Evolutionary conservation across 2,329 filamentous ascomycete species (phyloP).

Genomic region (Septoria petroselini): DNA sequence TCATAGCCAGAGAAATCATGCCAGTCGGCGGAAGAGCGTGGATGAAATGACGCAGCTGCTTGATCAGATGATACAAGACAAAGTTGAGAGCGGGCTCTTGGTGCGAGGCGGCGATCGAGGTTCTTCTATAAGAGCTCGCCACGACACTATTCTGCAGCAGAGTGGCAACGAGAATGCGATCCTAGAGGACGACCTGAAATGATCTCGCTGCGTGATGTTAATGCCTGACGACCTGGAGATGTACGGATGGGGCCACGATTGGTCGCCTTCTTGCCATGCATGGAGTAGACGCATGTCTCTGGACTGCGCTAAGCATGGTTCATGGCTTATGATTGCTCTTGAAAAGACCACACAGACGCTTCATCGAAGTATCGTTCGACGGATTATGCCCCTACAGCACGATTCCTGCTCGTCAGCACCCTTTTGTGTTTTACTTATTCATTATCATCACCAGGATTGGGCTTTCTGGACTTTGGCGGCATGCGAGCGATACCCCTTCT

Average conservation of each 20-base stretch:
- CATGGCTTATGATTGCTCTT: constrained; percentile 12
- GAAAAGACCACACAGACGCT: too few relatives aligned
- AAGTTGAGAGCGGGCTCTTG: constrained; percentile 72
- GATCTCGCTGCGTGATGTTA: constrained; percentile 11
- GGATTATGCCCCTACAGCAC: too few relatives aligned
- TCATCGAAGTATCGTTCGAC: too few relatives aligned
- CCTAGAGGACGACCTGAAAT: constrained; percentile 9
- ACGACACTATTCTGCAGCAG: constrained; percentile 21
- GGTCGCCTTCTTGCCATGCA: constrained; percentile 2
- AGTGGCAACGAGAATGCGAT: constrained; percentile 11
- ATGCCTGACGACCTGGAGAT: constrained; percentile 18
- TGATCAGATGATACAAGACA: constrained; percentile 93
- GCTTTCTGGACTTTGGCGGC: background rate
- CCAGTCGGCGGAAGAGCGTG: constrained; percentile 57
- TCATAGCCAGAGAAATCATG: constrained; percentile 10
- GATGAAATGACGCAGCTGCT: constrained; percentile 92
- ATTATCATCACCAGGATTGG: background rate
- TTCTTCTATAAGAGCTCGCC: constrained; percentile 59
- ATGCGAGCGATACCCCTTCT: constrained; percentile 11
- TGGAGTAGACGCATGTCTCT: constrained; percentile 4
- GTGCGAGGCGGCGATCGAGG: constrained; percentile 61
- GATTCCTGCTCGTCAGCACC: background rate
- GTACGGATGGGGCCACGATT: constrained; percentile 11
- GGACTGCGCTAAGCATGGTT: constrained; percentile 21
- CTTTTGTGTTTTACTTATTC: background rate